Evolutionary conservation across 345 rosid genomes (phyloP).

Genomic region (Lumnitzera littorea): DNA sequence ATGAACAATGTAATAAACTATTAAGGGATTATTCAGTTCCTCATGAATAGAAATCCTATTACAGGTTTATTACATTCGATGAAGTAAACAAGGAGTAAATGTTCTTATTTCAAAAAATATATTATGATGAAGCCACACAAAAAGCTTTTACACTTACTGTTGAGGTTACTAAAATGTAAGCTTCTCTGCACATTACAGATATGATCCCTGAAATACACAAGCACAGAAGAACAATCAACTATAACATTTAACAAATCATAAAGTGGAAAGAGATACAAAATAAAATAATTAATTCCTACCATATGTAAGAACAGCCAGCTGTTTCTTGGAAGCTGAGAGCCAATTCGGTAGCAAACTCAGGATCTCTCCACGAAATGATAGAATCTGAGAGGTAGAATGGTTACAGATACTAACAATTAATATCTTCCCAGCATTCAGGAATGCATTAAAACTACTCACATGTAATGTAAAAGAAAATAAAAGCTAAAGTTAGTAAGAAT

Average conservation of each 20-base stretch:
- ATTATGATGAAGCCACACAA: no score
- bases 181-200: slow-evolving; percentile 80
- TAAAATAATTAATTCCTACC: slow-evolving; percentile 29
- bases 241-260: background rate
- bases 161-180: slow-evolving; percentile 69
- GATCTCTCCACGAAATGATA: slow-evolving; percentile 97
- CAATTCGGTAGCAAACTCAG: slow-evolving; percentile 76
- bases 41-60: no score
- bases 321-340: slow-evolving; percentile 98
- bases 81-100: no score
- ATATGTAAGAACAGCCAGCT: slow-evolving; percentile 86
- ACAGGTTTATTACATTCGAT: no score
- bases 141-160: slow-evolving; percentile 46
- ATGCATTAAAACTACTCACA: background rate
- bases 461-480: no score
- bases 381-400: slow-evolving; percentile 44
- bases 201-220: slow-evolving; percentile 51
- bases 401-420: background rate
- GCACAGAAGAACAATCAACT: slow-evolving; percentile 1
- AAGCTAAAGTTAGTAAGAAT: background rate
- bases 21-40: no score
- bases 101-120: no score
- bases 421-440: background rate
- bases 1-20: no score
- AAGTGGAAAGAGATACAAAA: background rate